Evolutionary conservation across 345 rosid genomes (phyloP), one percentile per base, ranked within the genome.

Genomic region (Salix brachista): DNA sequence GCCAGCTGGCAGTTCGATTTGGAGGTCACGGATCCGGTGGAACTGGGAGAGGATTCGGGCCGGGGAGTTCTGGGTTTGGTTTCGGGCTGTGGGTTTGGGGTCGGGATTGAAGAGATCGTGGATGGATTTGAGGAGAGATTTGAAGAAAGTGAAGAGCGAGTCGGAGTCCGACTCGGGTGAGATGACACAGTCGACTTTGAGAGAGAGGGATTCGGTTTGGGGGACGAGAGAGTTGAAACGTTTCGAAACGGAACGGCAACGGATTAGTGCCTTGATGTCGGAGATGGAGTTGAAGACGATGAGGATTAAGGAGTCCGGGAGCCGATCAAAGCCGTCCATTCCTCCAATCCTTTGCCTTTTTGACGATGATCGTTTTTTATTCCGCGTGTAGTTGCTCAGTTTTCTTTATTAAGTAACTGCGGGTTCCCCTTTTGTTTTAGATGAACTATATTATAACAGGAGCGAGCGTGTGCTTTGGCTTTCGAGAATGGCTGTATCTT

Each of bases 181-280:
- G 73, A 88, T 82, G 78, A 88, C 89, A 32, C 81, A 74, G 76
- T 89, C 89, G 72, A 89, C 90, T 19, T 70, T 77, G 67, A 89
- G 81, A 21, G 77, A 74, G 65, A 89, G 83, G 26, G 85, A 81
- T 6, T 88, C 86, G 14, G 87, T 79, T 58, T 85, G 81, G 1
- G 85, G 84, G 39, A 85, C 90, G 39, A 89, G 88, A 5, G 79
- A 68, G 83, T 79, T 73, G 88, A 89, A 88, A 12, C 89, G 85
- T 68, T 82, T 71, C n/a, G 89, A 89, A 65, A 88, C 85, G 69
- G 85, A 83, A 46, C 84, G 84, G 75, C 90, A 87, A 21, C 83
- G 83, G 34, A 83, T 74, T 2, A 89, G 78, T 62, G 87, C 25
- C 76, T 85, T 86, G 82, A 85, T 70, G 76, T 88, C 90, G 78